Conservation (phyloP, 257 asterid genomes). For the Nemophila menziesii region DNA sequence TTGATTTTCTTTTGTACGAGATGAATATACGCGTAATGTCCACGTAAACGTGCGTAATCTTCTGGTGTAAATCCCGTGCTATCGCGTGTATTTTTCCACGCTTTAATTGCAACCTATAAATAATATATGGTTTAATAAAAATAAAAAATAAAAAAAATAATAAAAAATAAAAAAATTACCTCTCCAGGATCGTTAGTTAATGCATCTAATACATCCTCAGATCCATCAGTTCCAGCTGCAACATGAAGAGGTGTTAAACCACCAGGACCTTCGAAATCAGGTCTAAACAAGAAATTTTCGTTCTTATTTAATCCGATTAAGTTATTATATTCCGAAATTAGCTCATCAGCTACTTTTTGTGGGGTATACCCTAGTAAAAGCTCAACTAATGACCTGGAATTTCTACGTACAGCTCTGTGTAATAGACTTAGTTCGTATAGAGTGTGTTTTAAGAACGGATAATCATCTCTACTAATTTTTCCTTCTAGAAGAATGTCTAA, state of each 20-base stretch:
- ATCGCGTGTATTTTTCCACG: constrained; percentile 62
- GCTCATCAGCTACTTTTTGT: constrained; percentile 32
- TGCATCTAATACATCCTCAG: constrained; percentile 58
- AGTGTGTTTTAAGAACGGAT: constrained; percentile 39
- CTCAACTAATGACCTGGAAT: constrained; percentile 56
- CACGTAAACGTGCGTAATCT: constrained; percentile 67
- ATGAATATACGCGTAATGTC: constrained; percentile 67
- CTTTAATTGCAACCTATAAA: constrained; percentile 61
- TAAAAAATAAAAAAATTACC: constrained; percentile 22
- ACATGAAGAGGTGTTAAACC: constrained; percentile 79
- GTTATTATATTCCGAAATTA: constrained; percentile 30
- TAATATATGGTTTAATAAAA: too few relatives aligned
- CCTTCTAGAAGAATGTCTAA: constrained; percentile 47
- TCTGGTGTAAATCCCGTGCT: constrained; percentile 67
- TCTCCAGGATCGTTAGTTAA: constrained; percentile 61
- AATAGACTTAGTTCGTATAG: constrained; percentile 53
- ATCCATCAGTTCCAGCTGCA: constrained; percentile 73
- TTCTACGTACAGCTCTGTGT: constrained; percentile 63
- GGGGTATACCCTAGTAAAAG: constrained; percentile 55
- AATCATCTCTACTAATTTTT: constrained; percentile 33
- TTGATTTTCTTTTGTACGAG: constrained; percentile 56
- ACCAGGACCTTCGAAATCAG: constrained; percentile 57
- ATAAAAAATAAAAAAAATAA: background rate
- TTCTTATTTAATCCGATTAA: constrained; percentile 20
- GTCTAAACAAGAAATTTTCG: constrained; percentile 40